Evolutionary conservation across 2,329 filamentous ascomycete genomes (phyloP), one percentile per base, ranked within the genome.

Genomic region (Colletotrichum cordylinicola): DNA sequence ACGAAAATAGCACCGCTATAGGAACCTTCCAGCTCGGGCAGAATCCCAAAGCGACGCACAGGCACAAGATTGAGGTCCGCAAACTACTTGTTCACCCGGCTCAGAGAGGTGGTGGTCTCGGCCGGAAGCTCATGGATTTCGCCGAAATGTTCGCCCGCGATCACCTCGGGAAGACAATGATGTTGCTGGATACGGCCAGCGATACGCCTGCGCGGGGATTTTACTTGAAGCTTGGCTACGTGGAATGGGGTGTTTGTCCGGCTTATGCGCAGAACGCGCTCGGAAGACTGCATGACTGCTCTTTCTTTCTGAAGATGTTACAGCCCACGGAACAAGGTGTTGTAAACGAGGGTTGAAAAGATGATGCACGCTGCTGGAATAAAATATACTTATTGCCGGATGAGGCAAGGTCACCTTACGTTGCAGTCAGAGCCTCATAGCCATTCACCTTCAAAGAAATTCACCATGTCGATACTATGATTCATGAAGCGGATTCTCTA

Each of bases 281-380:
- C 12, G 43, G 43, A 10, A 52, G 43, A 13, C 10, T 52, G n/a
- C 43, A 52, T 52, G 10, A 21, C 43, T 52, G 43, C n/a, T 52
- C 43, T 2, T 52, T 52, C n/a, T 52, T 52, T 13, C 18, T 52
- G 43, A 52, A 52, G 10, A 21, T 8, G 43, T 52, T 52, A 2
- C n/a, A 52, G 10, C 43, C n/a, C n/a, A 52, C 10, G 10, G 43
- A n/a, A 10, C 10, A 52, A 13, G 43, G n/a, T 21, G n/a, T 52
- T 12, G 4, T 13, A 4, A 13, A 6, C 10, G 6, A 8, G 43
- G 3, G 13, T 4, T 2, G 2, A 21, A 1, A 2, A 21, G n/a
- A 52, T 3, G n/a, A 52, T 4, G 10, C 10, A 21, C 21, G 10
- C n/a, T 52, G 43, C n/a, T 21, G 21, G 43, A 52, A 21, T 48